Percentiles rank a stretch among this genome's conserved stretches.
These are phyloP conservation scores for Calamus simplicifolius DNA, from an alignment of 176 grass and related monocot species.

Conservation along the genomic window DNA sequence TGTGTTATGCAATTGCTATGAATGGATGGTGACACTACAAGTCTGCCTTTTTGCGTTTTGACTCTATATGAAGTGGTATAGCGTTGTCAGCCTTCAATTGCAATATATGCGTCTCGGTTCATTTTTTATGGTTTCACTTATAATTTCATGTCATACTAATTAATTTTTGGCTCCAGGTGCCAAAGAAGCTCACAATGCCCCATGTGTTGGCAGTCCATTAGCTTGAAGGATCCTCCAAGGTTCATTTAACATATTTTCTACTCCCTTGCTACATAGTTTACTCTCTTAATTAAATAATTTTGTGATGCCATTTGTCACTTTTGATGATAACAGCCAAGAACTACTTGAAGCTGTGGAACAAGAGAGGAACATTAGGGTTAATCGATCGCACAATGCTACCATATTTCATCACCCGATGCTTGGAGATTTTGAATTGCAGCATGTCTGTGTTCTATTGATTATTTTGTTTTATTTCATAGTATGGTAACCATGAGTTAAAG, in stretches of 20 bases:
- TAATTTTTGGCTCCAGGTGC: constrained; percentile 39
- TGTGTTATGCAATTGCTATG: too few species aligned
- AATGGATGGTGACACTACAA: too few species aligned
- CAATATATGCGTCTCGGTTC: not conserved
- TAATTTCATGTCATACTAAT: constrained; percentile 16
- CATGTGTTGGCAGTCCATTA: constrained; percentile 86
- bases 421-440: constrained; percentile 77
- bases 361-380: constrained; percentile 62
- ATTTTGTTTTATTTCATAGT: too few species aligned
- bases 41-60: too few species aligned
- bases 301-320: not conserved
- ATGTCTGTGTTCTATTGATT: constrained; percentile 33
- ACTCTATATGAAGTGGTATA: too few species aligned
- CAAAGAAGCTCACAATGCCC: constrained; percentile 97
- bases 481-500: too few species aligned
- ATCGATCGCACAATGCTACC: constrained; percentile 44
- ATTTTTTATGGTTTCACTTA: not conserved
- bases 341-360: constrained; percentile 64
- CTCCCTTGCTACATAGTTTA: too few species aligned
- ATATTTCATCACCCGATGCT: constrained; percentile 72
- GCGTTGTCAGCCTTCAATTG: not conserved
- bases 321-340: constrained; percentile 46
- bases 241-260: not conserved
- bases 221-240: constrained; percentile 87
- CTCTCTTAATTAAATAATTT: too few species aligned